Percentiles rank a stretch among this genome's conserved stretches.
Evolutionary conservation across 768 basidiomycete species (phyloP).

Genomic region (Lentinula boryana): DNA sequence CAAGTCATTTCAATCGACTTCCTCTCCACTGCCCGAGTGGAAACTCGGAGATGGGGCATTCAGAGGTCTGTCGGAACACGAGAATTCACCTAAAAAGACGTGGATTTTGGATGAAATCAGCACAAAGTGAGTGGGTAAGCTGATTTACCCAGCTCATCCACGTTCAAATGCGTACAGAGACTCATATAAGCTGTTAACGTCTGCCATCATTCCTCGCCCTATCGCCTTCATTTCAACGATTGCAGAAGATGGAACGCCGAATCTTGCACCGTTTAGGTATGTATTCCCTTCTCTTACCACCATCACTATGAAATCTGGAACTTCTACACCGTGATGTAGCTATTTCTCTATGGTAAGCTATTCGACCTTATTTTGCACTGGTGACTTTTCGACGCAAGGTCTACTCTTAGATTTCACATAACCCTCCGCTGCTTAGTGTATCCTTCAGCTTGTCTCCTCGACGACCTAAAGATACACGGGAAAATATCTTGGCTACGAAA

Average conservation of each 20-base stretch:
- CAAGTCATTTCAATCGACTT: slow-evolving; percentile 26
- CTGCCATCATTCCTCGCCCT: slow-evolving; percentile 58
- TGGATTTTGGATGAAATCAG: slow-evolving; percentile 32
- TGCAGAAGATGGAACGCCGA: slow-evolving; percentile 42
- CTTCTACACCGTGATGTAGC: slow-evolving; percentile 16
- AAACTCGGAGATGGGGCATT: slow-evolving; percentile 32
- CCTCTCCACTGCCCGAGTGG: slow-evolving; percentile 37
- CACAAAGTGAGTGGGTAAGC: slow-evolving; percentile 18
- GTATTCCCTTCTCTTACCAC: slow-evolving; percentile 1
- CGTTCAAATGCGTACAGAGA: slow-evolving; percentile 19
- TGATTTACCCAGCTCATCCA: not conserved
- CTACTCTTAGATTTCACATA: slow-evolving; percentile 42
- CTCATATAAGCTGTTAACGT: slow-evolving; percentile 47
- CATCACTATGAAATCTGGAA: not conserved
- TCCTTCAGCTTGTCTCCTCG: slow-evolving; percentile 44
- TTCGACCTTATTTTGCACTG: slow-evolving; percentile 12
- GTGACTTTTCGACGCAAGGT: slow-evolving; percentile 7
- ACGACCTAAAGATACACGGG: slow-evolving; percentile 53
- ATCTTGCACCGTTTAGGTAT: slow-evolving; percentile 66
- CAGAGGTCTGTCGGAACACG: slow-evolving; percentile 24
- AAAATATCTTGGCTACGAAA: slow-evolving; percentile 58
- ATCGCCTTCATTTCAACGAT: slow-evolving; percentile 63
- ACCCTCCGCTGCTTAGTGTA: slow-evolving; percentile 62
- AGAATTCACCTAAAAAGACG: slow-evolving; percentile 29
- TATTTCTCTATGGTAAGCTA: slow-evolving; percentile 58